Conservation (phyloP, 192 early-diverging fungal genomes). For the Phycomyces blakesleeanus region DNA sequence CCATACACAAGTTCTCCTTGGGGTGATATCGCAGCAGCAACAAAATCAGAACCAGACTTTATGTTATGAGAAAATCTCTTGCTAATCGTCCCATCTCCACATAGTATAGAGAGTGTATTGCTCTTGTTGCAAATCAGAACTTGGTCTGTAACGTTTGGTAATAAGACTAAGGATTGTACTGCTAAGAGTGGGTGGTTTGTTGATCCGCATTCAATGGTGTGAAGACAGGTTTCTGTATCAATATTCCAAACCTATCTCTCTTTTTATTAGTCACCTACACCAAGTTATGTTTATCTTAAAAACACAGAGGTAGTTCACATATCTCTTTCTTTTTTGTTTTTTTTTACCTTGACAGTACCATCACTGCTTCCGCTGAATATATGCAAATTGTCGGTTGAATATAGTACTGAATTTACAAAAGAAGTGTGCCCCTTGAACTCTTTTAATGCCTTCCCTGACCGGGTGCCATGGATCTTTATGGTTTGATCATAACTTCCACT, state of each 20-base stretch:
- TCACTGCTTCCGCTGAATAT: slow-evolving; percentile 83
- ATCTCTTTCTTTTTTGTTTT: too few relatives aligned
- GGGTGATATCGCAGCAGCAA: slow-evolving; percentile 57
- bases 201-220: slow-evolving; percentile 46
- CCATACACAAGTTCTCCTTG: slow-evolving; percentile 80
- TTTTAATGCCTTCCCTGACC: slow-evolving; percentile 88
- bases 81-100: slow-evolving; percentile 51
- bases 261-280: neutral
- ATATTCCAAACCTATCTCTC: slow-evolving; percentile 79
- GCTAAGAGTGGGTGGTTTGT: slow-evolving; percentile 35
- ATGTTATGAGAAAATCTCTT: slow-evolving; percentile 47
- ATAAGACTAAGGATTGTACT: slow-evolving; percentile 51
- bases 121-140: slow-evolving; percentile 80
- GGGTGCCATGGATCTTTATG: slow-evolving; percentile 82
- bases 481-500: slow-evolving; percentile 78
- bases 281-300: neutral
- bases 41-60: slow-evolving; percentile 45
- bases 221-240: slow-evolving; percentile 56
- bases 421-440: slow-evolving; percentile 92
- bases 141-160: slow-evolving; percentile 61
- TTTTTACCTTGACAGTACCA: slow-evolving; percentile 73
- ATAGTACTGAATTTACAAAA: slow-evolving; percentile 79
- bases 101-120: slow-evolving; percentile 61
- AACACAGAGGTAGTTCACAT: too few relatives aligned
- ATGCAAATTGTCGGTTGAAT: slow-evolving; percentile 62